Evolutionary conservation across 176 grass and related monocot genomes (phyloP), one percentile per base, ranked within the genome.

Genomic region (Cymbopogon citratus): DNA sequence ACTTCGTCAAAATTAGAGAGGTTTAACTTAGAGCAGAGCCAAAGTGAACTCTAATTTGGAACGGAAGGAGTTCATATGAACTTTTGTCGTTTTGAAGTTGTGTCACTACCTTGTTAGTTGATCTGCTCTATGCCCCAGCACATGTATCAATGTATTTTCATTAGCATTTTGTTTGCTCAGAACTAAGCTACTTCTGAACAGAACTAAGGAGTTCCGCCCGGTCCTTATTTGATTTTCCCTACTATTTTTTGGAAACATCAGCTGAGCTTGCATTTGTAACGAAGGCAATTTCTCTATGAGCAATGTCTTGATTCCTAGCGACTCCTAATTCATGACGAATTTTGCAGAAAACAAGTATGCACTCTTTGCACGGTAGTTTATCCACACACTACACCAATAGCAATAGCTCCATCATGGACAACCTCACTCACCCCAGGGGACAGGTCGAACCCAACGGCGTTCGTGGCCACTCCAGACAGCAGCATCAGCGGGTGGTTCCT

Each of bases 401-500:
- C n/a, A n/a, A 34, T 44, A 52, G 24, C 56, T 0, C 39, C 28
- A 51, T 54, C 5, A 51, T 21, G 18, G 44, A 60, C 69, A 24
- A 74, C 84, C 80, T 93, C 56, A 95, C 96, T 95, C 68, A 99
- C 96, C 93, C 88, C 90, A 60, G 92, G 96, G 21, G 96, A 95
- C 64, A 99, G 91, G 91, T 99, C 96, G 86, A 99, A 99, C 81
- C 92, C 92, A 7, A 95, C 69, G 4, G 96, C 96, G 28, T 99
- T 99, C 7, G 96, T 93, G 59, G 87, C 96, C 59, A 99, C 92
- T 66, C 89, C 96, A 25, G 91, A 99, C 29, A 99, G 87, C 67
- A 99, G 92, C 90, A 99, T 91, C 85, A 99, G 87, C 14, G 96
- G 92, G 80, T 99, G 96, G 78, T 99, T 95, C 77, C 96, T 91